These are phyloP conservation scores for Arthrobotrys entomopaga DNA, from an alignment of 2,329 filamentous ascomycete species.

Conservation along the genomic window DNA sequence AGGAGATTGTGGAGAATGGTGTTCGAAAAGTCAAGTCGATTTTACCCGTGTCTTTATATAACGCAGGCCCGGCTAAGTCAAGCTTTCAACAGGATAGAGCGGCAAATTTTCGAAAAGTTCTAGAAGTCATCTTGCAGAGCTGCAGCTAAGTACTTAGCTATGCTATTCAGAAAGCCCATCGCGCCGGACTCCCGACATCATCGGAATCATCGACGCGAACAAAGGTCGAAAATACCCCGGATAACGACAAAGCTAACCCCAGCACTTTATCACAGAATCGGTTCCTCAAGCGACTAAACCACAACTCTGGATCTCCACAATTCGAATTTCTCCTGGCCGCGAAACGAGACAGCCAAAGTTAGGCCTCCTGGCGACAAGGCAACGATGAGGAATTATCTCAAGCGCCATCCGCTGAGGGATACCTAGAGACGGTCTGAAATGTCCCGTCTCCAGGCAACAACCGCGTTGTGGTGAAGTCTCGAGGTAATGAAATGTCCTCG, in stretches of 20 bases:
- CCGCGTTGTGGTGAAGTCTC: constrained; percentile 11
- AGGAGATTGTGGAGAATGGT: constrained; percentile 1
- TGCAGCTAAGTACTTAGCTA: neutral
- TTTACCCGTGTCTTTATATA: constrained; percentile 4
- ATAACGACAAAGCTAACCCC: constrained; percentile 30
- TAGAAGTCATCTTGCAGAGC: constrained; percentile 5
- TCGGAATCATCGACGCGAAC: constrained; percentile 1
- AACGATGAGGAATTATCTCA: constrained; percentile 22
- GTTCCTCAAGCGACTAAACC: constrained; percentile 1
- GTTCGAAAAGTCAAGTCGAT: neutral
- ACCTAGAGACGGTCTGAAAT: constrained; percentile 19
- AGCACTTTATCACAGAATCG: constrained; percentile 8
- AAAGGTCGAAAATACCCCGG: constrained; percentile 13
- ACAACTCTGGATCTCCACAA: constrained; percentile 32
- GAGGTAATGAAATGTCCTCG: constrained; percentile 2
- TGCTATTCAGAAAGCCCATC: too few species aligned
- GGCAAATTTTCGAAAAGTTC: constrained; percentile 9
- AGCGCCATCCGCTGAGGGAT: constrained; percentile 3
- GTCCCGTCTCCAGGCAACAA: constrained; percentile 41
- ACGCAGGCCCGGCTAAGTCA: neutral
- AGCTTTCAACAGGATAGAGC: neutral
- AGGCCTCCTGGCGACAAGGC: constrained; percentile 17
- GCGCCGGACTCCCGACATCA: constrained; percentile 14
- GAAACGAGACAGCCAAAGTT: constrained; percentile 25
- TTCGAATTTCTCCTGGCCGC: constrained; percentile 12